Percentiles rank a stretch among this genome's conserved stretches.
These are phyloP conservation scores for Candida buenavistaensis DNA, from an alignment of 1,139 yeast genomes.

Conservation along the genomic window DNA sequence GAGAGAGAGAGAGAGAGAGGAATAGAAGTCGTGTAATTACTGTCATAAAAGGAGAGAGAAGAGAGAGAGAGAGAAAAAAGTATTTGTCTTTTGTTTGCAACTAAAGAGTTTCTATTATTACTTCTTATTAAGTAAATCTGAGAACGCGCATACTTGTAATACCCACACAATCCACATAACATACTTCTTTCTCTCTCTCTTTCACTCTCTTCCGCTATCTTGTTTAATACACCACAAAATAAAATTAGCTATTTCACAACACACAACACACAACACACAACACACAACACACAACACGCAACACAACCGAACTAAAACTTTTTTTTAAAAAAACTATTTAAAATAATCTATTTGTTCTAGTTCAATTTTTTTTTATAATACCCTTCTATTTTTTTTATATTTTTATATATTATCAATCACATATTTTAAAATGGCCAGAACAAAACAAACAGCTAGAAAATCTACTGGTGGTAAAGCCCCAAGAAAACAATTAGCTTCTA, in stretches of 20 bases:
- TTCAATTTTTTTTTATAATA: neutral
- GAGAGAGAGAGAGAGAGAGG: constrained; percentile 1
- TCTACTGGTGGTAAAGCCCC: constrained; percentile 99
- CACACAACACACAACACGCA: neutral
- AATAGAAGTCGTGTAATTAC: no score
- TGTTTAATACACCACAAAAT: constrained; percentile 1
- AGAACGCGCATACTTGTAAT: neutral
- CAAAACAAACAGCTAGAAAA: constrained; percentile 98
- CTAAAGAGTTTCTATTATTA: no score
- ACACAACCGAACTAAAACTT: neutral
- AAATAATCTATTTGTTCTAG: neutral
- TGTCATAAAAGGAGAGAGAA: neutral
- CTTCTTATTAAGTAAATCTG: constrained; percentile 1
- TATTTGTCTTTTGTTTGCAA: constrained; percentile 5
- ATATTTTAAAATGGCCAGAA: constrained; percentile 99
- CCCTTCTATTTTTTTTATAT: neutral
- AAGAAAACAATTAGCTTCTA: constrained; percentile 98
- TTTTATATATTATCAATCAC: constrained; percentile 20
- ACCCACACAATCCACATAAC: neutral
- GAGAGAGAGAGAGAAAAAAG: neutral
- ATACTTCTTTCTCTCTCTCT: neutral
- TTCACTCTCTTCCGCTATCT: neutral
- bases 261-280: neutral
- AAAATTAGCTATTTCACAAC: neutral
- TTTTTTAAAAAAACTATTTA: no score